These are phyloP conservation scores for Penicillium oxalicum DNA, from an alignment of 2,329 filamentous ascomycete genomes.

Conservation along the genomic window DNA sequence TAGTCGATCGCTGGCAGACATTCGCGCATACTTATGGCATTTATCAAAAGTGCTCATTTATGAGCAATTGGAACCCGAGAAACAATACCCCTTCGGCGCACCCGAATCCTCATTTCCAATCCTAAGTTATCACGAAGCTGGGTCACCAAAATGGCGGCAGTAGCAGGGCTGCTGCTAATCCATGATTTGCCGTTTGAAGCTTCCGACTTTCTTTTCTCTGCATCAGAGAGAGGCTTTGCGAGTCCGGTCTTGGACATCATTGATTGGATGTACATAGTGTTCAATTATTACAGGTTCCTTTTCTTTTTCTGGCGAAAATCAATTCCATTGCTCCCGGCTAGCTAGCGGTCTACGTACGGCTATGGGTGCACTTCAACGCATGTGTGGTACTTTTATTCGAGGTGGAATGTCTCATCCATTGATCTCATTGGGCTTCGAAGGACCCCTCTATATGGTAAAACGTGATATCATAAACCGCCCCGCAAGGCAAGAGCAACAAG, in stretches of 20 bases:
- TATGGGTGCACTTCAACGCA: too few relatives aligned
- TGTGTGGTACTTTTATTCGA: neutral
- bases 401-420: neutral
- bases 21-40: neutral
- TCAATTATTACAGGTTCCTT: conserved; percentile 19
- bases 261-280: conserved; percentile 36
- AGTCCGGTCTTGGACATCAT: conserved; percentile 29
- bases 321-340: neutral
- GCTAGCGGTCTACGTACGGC: too few relatives aligned
- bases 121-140: conserved; percentile 7
- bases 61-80: conserved; percentile 11
- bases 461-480: conserved; percentile 24
- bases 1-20: conserved; percentile 28
- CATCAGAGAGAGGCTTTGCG: conserved; percentile 9
- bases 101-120: conserved; percentile 11
- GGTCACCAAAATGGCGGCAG: conserved; percentile 7
- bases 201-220: neutral
- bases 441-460: conserved; percentile 8
- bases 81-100: conserved; percentile 17
- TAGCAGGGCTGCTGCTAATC: conserved; percentile 3
- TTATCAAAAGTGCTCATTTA: conserved; percentile 2
- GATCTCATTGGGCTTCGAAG: neutral
- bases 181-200: conserved; percentile 12
- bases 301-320: conserved; percentile 12
- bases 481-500: neutral